These are phyloP conservation scores for Ascochyta koolunga DNA, from an alignment of 2,329 filamentous ascomycete genomes.

Conservation along the genomic window DNA sequence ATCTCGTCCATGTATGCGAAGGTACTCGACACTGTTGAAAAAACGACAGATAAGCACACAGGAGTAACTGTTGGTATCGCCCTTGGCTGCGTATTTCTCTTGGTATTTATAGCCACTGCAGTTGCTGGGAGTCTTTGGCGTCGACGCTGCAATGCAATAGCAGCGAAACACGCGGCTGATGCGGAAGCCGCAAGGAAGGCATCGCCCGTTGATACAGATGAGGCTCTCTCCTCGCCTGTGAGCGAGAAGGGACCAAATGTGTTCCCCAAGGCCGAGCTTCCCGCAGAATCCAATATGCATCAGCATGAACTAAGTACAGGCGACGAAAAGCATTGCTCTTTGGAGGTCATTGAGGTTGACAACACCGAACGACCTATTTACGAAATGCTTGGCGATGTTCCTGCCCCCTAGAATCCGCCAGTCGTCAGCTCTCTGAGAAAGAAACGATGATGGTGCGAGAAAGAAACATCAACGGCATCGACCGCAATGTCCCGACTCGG, in stretches of 20 bases:
- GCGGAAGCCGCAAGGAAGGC: constrained; percentile 30
- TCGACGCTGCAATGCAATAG: constrained; percentile 32
- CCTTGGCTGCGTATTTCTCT: constrained; percentile 46
- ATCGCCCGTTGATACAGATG: constrained; percentile 26
- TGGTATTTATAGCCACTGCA: constrained; percentile 39
- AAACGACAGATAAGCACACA: constrained; percentile 22
- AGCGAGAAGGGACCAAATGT: constrained; percentile 39
- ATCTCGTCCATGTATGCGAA: constrained; percentile 35
- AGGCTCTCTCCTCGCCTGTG: constrained; percentile 29
- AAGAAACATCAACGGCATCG: constrained; percentile 54
- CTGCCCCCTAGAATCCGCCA: constrained; percentile 58
- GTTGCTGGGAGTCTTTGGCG: constrained; percentile 46
- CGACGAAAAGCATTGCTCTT: constrained; percentile 24
- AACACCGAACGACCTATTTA: constrained; percentile 49
- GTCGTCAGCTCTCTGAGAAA: constrained; percentile 55
- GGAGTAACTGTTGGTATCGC: constrained; percentile 54
- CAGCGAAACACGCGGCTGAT: constrained; percentile 33
- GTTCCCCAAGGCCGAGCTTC: constrained; percentile 55
- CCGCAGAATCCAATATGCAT: constrained; percentile 35
- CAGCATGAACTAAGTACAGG: constrained; percentile 21
- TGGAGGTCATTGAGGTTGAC: constrained; percentile 40
- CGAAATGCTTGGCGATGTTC: constrained; percentile 63
- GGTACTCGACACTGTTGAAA: neutral
- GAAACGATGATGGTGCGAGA: constrained; percentile 55
- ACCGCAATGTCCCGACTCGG: constrained; percentile 31